These are phyloP conservation scores for Narthecium ossifragum DNA, from an alignment of 106 monocot species.

Conservation along the genomic window DNA sequence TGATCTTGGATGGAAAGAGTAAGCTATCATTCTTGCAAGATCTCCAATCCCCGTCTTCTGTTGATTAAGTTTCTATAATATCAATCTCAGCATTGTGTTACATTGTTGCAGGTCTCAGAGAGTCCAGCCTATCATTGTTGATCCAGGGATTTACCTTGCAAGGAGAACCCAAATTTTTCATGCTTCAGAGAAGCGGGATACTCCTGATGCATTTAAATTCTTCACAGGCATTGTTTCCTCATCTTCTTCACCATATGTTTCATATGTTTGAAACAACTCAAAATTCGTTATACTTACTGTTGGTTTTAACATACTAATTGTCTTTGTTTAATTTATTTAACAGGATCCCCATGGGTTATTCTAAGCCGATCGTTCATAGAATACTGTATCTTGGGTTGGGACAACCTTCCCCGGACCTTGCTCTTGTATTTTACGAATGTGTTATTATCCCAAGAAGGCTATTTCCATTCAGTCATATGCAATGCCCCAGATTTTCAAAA, in stretches of 20 bases:
- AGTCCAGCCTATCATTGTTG: constrained; percentile 37
- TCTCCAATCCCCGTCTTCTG: neutral
- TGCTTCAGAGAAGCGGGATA: constrained; percentile 15
- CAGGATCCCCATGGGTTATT: constrained; percentile 58
- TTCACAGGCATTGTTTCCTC: constrained; percentile 23
- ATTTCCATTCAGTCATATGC: constrained; percentile 53
- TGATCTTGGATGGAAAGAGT: constrained; percentile 73
- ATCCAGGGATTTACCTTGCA: constrained; percentile 28
- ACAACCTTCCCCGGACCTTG: constrained; percentile 45
- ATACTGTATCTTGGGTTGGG: constrained; percentile 57
- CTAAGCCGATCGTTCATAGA: constrained; percentile 37
- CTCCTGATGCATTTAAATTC: constrained; percentile 32
- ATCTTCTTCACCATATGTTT: neutral
- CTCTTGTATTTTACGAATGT: constrained; percentile 53
- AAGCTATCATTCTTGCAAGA: constrained; percentile 5
- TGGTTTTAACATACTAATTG: neutral
- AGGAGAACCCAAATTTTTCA: constrained; percentile 31
- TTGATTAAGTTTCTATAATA: neutral
- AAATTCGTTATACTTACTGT: neutral
- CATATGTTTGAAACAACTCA: neutral
- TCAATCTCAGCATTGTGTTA: neutral
- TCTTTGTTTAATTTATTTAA: neutral
- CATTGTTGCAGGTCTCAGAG: constrained; percentile 42
- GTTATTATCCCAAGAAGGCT: constrained; percentile 38
- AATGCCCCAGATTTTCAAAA: constrained; percentile 42